These are phyloP conservation scores for Colletotrichum ledebouriae DNA, from an alignment of 2,329 filamentous ascomycete species.

Conservation along the genomic window DNA sequence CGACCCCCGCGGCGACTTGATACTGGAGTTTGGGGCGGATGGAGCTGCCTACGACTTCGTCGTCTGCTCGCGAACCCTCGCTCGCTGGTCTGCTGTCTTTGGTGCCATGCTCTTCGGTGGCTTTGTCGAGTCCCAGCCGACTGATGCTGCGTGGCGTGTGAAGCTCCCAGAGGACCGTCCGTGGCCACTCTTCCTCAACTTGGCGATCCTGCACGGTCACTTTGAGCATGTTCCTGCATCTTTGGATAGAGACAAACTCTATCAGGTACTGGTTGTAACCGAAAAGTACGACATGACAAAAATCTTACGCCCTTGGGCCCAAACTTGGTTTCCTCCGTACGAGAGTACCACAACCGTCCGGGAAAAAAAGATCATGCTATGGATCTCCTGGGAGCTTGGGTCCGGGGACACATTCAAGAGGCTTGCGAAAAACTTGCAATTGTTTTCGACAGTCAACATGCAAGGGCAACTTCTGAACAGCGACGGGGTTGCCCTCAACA, in stretches of 20 bases:
- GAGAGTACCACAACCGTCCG: too few relatives aligned
- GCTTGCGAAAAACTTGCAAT: neutral
- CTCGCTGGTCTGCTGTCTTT: neutral
- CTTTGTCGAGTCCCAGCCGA: neutral
- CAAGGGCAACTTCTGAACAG: neutral
- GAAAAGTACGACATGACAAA: conserved; percentile 9
- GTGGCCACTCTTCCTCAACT: neutral
- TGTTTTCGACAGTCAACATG: neutral
- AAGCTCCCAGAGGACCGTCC: conserved; percentile 2
- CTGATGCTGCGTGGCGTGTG: neutral
- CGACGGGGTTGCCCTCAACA: neutral
- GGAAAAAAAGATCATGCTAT: neutral
- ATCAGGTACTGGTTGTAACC: neutral
- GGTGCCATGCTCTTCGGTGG: neutral
- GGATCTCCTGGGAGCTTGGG: neutral
- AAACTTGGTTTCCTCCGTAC: neutral
- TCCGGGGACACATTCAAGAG: neutral
- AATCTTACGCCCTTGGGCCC: neutral
- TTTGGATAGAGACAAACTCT: neutral
- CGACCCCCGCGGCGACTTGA: neutral
- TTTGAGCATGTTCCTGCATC: neutral
- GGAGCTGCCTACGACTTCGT: neutral
- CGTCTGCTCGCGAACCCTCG: neutral
- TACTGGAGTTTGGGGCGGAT: neutral
- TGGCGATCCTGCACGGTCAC: neutral